These are phyloP conservation scores for Poterioochromonas sp. DNA, from an alignment of 352 stramenopile species.

Conservation along the genomic window DNA sequence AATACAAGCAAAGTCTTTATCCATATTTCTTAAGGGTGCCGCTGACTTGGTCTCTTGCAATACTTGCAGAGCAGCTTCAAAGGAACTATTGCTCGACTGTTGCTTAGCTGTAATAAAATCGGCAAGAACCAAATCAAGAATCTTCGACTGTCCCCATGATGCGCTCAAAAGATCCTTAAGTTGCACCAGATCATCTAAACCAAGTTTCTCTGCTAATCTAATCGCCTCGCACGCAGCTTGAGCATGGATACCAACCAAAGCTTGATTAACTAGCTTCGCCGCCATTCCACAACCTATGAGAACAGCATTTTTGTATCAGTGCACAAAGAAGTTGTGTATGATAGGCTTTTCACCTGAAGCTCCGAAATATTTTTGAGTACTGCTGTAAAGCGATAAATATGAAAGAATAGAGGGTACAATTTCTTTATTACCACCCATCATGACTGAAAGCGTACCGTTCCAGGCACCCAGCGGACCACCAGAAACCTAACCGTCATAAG, in stretches of 20 bases:
- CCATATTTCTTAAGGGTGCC: background rate
- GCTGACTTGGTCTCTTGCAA: background rate
- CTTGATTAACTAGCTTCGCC: conserved; percentile 38
- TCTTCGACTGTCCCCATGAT: background rate
- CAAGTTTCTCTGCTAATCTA: conserved; percentile 14
- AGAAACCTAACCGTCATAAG: conserved; percentile 36
- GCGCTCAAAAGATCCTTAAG: background rate
- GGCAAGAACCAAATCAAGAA: background rate
- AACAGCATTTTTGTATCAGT: background rate
- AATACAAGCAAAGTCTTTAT: background rate
- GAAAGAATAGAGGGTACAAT: background rate
- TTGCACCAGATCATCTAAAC: background rate
- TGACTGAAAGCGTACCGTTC: conserved; percentile 32
- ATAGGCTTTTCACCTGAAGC: background rate
- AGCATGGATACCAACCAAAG: conserved; percentile 17
- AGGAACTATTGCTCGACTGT: background rate
- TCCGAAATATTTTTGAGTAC: background rate
- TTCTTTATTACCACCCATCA: conserved; percentile 22
- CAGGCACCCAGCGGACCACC: conserved; percentile 37
- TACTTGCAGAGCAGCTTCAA: no score
- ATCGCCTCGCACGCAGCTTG: conserved; percentile 32
- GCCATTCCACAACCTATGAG: conserved; percentile 24
- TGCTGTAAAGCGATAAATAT: background rate
- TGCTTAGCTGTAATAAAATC: background rate
- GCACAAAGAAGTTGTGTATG: background rate